Evolutionary conservation across 148 eudicot genomes (phyloP).

Genomic region (Cornus florida): DNA sequence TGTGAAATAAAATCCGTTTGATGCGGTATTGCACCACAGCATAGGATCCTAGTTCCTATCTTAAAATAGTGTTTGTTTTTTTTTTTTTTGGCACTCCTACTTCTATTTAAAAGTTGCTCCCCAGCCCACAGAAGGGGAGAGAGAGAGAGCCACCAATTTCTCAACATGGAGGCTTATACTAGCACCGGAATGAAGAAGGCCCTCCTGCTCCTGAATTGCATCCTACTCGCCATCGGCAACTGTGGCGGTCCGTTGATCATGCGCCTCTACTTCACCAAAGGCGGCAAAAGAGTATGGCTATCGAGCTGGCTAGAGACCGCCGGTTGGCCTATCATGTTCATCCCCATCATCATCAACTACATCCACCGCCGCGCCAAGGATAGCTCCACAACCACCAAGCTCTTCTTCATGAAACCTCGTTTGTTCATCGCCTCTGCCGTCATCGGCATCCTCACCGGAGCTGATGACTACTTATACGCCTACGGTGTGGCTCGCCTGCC

Average conservation of each 20-base stretch:
- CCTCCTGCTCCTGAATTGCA: constrained; percentile 39
- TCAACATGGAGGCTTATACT: not conserved
- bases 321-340: constrained; percentile 59
- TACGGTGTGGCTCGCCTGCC: constrained; percentile 56
- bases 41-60: too few species aligned
- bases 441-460: constrained; percentile 52
- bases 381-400: constrained; percentile 16
- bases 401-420: constrained; percentile 27
- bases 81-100: not conserved
- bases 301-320: constrained; percentile 47
- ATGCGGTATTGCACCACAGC: too few species aligned
- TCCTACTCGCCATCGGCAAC: constrained; percentile 46
- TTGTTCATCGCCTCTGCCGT: constrained; percentile 25
- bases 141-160: not conserved
- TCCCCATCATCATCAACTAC: constrained; percentile 39
- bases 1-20: too few species aligned
- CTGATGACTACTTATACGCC: constrained; percentile 56
- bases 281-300: constrained; percentile 68
- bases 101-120: too few species aligned
- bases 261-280: constrained; percentile 69
- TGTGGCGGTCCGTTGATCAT: constrained; percentile 63
- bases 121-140: too few species aligned
- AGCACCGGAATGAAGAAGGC: constrained; percentile 17
- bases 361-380: constrained; percentile 22
- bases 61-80: too few species aligned